Evolutionary conservation across 2,329 filamentous ascomycete genomes (phyloP), one percentile per base, ranked within the genome.

Genomic region (Botryotinia narcissicola): DNA sequence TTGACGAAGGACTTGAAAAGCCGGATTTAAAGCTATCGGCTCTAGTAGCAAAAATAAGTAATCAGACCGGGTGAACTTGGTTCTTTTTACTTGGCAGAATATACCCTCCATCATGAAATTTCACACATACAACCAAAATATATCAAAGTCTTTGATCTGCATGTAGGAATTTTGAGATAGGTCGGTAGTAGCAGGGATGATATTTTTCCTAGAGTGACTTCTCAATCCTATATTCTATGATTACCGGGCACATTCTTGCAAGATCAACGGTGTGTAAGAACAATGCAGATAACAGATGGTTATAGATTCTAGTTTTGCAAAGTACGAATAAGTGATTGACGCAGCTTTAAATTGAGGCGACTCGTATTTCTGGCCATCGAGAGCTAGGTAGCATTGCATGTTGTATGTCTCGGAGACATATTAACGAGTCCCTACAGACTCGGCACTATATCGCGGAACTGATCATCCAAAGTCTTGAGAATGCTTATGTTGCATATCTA

Each of bases 51-150:
- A 8, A 18, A 16, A 54, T n/a, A 14, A 54, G 12, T 29, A 4
- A 4, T 8, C 5, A 54, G 14, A 54, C 51, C 12, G 14, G 14
- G 5, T n/a, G 3, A 14, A 14, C 25, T n/a, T 51, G 48, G 25
- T 4, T 22, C 22, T 12, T 51, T 25, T 51, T 14, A 51, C 4
- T 51, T n/a, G 48, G 9, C 12, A 51, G 10, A 51, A 14, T n/a
- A 10, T n/a, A n/a, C 25, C 25, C 25, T n/a, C 9, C 4, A 14
- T 4, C 1, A 0, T 16, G 14, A 25, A 1, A 16, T 8, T 29
- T 1, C 6, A n/a, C 3, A n/a, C 14, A 7, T 16, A 5, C 7
- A 46, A 16, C 25, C 0, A 16, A n/a, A 29, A 7, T 12, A 5
- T 3, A 29, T 54, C 25, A 7, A 29, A 29, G 2, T 16, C 4